phyloP scores from a whole-genome alignment of 1,139 yeast species.

The Debaryomyces sp. region DNA sequence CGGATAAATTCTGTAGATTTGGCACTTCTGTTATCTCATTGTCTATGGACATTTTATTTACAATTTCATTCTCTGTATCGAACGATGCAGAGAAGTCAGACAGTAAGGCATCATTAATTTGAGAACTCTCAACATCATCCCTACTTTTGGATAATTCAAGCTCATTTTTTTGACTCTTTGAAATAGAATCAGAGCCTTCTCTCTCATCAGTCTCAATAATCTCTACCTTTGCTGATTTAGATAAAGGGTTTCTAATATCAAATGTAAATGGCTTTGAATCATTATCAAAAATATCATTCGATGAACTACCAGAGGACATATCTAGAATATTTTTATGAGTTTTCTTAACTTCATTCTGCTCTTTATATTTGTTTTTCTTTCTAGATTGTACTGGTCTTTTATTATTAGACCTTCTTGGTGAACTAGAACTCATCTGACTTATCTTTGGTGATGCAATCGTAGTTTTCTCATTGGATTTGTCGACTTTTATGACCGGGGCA shows the following conservation, averaged over 20 bases:
- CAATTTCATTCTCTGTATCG: conserved; percentile 11
- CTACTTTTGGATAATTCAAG: background rate
- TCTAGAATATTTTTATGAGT: conserved; percentile 12
- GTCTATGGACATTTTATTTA: background rate
- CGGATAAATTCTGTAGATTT: background rate
- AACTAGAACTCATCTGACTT: background rate
- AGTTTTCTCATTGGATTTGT: background rate
- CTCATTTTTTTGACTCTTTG: background rate
- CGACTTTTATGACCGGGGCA: background rate
- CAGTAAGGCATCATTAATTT: conserved; percentile 16
- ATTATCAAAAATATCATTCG: conserved; percentile 2
- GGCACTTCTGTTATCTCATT: background rate
- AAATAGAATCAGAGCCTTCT: background rate
- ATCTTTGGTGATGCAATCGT: background rate
- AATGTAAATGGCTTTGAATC: conserved; percentile 1
- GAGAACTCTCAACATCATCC: background rate
- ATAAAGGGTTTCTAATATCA: conserved; percentile 5
- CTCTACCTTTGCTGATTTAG: background rate
- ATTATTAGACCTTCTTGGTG: background rate
- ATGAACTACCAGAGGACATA: conserved; percentile 9
- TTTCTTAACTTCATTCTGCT: background rate
- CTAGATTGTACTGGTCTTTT: background rate
- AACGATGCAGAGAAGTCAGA: too few relatives aligned
- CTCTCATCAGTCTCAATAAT: background rate
- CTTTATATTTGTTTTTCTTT: background rate